Base-by-base conservation (phyloP, 1,139 yeast genomes). In the Saccharomyces hybrid region DNA sequence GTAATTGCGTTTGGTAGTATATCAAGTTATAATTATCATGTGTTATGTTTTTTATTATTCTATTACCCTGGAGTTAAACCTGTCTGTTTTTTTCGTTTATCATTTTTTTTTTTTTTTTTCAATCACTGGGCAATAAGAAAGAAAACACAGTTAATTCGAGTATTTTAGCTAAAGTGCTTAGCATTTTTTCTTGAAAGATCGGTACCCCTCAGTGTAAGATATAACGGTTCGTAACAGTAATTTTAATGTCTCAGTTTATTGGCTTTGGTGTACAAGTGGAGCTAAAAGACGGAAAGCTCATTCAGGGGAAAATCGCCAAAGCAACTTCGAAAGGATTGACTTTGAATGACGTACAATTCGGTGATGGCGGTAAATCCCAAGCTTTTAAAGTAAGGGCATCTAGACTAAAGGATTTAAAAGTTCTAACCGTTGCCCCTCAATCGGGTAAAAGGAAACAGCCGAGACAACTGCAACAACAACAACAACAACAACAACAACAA, bases 401-500 rank as follows among this genome's bases (percentile, higher is more conserved):
- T 4, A 59, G 70, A 47, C 54, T 73, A 48, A 59, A 59, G 28
- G 74, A 73, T 58, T 54, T 73, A 55, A 70, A 68, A 54, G 76
- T 73, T 4, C 53, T 67, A 13, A 68, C 63, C 28, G 63, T 70
- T 2, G 16, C 71, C 74, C 23, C 53, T 52, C 32, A 58, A 55
- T 50, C 57, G 57, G 53, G 56, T 56, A 51, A 57, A 55, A 25
- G 57, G 53, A 49, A 62, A 57, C 46, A 48, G 51, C 53, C 56
- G 49, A 48, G 55, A 49, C 54, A 56, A 47, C 47, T 53, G 49
- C 30, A 56, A 31, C 20, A 16, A 16, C 20, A 16, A 16, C 20
- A 16, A 16, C 20, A 16, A 16, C 20, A 16, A 2, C 20, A 16
- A 16, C 20, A 16, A 2, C 20, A 16, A 16, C 25, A 57, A 34